Conservation (phyloP, 345 rosid species). For the Populus alba region DNA sequence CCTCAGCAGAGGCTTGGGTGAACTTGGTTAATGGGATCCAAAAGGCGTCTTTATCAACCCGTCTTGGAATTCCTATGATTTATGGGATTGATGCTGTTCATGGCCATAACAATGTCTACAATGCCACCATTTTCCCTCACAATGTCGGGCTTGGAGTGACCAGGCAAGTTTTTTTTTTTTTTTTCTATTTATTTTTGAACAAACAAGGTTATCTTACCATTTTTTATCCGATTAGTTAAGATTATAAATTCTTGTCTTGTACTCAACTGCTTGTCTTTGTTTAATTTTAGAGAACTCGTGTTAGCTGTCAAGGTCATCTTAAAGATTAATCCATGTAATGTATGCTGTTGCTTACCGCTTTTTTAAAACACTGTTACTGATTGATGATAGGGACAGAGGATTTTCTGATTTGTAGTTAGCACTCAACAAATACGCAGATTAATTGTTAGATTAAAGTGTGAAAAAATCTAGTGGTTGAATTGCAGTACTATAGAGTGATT, state of each 20-base stretch:
- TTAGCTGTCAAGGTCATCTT: not conserved
- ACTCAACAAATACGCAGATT: not conserved
- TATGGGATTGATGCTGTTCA: conserved; percentile 34
- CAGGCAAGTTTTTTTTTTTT: conserved; percentile 5
- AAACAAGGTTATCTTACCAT: not conserved
- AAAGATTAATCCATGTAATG: not conserved
- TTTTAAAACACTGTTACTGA: not conserved
- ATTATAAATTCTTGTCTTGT: not conserved
- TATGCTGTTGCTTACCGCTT: not conserved
- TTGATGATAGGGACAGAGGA: not conserved
- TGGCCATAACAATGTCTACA: conserved; percentile 31
- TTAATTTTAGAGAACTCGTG: not conserved
- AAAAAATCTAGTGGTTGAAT: not conserved
- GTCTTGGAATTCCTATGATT: conserved; percentile 31
- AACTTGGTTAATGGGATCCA: conserved; percentile 19
- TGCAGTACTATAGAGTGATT: not conserved
- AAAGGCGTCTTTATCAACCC: conserved; percentile 22
- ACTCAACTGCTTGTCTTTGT: not conserved
- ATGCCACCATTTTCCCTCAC: conserved; percentile 31
- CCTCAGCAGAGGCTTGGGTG: conserved; percentile 24
- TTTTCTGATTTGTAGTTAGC: not conserved
- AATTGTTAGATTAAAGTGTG: not conserved
- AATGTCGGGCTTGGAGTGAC: conserved; percentile 30
- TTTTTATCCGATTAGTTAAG: not conserved
- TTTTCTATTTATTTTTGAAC: not conserved